Percentiles rank a stretch among this genome's conserved stretches.
phyloP scores from a whole-genome alignment of 768 basidiomycete species.

The Pulveroboletus frians region DNA sequence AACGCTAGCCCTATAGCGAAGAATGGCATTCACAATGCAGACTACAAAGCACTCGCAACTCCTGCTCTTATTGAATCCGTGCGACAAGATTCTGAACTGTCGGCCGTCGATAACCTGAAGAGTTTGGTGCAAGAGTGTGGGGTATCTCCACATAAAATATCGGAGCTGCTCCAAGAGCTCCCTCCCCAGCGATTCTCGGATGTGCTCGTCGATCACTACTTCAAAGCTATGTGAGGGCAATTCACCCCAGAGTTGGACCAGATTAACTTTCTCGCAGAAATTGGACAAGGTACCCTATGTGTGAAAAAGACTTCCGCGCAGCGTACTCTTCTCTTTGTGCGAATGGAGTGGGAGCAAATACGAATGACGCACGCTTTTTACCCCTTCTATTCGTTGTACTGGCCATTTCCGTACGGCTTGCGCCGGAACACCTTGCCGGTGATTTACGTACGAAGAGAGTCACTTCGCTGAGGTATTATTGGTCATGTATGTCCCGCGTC shows the following conservation, averaged over 20 bases:
- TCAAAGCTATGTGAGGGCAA: constrained; percentile 56
- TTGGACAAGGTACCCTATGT: constrained; percentile 90
- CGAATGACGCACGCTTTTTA: constrained; percentile 76
- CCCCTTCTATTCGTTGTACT: constrained; percentile 92
- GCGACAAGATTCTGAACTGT: constrained; percentile 37
- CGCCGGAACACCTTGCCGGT: constrained; percentile 80
- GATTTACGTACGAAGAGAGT: constrained; percentile 70
- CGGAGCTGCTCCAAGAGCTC: constrained; percentile 83
- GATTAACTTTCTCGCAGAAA: constrained; percentile 47
- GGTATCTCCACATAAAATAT: constrained; percentile 84
- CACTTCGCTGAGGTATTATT: constrained; percentile 87
- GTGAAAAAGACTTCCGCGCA: constrained; percentile 74
- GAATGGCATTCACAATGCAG: constrained; percentile 24
- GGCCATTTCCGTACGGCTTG: constrained; percentile 79
- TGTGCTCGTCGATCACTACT: constrained; percentile 79
- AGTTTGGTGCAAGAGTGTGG: constrained; percentile 89
- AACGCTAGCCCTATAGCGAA: constrained; percentile 9
- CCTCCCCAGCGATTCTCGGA: constrained; percentile 74
- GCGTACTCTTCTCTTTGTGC: constrained; percentile 64
- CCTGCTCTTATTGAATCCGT: constrained; percentile 39
- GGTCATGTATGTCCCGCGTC: constrained; percentile 70
- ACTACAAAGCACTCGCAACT: constrained; percentile 26
- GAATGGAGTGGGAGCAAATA: constrained; percentile 58
- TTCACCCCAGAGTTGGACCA: not conserved
- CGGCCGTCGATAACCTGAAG: constrained; percentile 78